Percentiles rank a stretch among this genome's conserved stretches.
phyloP scores from a whole-genome alignment of 1,284 basidiomycete species.

The Boletus semigastroideus region DNA sequence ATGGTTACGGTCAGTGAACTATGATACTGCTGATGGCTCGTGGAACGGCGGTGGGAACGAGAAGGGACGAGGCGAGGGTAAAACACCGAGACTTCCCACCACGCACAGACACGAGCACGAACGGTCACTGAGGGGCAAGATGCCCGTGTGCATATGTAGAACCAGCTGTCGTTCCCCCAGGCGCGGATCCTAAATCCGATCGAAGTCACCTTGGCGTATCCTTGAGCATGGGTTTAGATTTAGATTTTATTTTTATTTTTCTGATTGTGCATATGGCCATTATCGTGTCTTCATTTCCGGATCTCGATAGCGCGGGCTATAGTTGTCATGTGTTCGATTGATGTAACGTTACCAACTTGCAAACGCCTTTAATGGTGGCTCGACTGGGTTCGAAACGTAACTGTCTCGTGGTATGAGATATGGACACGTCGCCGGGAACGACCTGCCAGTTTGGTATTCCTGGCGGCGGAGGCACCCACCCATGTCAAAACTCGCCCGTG shows the following conservation, averaged over 20 bases:
- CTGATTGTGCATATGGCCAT: not conserved
- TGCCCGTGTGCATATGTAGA: constrained; percentile 17
- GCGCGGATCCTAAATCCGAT: constrained; percentile 19
- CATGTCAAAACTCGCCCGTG: not conserved
- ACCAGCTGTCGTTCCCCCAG: not conserved
- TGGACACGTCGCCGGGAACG: not conserved
- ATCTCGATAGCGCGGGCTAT: constrained; percentile 10
- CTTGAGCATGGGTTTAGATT: constrained; percentile 2
- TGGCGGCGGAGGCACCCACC: not conserved
- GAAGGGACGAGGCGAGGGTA: constrained; percentile 10
- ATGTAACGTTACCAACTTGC: constrained; percentile 13
- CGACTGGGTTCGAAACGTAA: constrained; percentile 15
- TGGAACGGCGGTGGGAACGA: constrained; percentile 13
- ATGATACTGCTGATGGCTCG: constrained; percentile 1
- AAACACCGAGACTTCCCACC: constrained; percentile 28
- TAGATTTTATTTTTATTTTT: constrained; percentile 9
- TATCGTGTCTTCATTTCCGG: constrained; percentile 28
- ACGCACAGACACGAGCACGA: constrained; percentile 10
- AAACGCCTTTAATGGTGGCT: not conserved
- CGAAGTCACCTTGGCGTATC: constrained; percentile 13
- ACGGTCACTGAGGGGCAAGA: constrained; percentile 6
- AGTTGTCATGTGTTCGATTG: constrained; percentile 11
- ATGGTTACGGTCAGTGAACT: constrained; percentile 38
- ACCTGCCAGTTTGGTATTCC: not conserved
- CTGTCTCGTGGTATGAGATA: constrained; percentile 6